Evolutionary conservation across 2,329 filamentous ascomycete species (phyloP).

Genomic region (Pseudocercospora eumusae): DNA sequence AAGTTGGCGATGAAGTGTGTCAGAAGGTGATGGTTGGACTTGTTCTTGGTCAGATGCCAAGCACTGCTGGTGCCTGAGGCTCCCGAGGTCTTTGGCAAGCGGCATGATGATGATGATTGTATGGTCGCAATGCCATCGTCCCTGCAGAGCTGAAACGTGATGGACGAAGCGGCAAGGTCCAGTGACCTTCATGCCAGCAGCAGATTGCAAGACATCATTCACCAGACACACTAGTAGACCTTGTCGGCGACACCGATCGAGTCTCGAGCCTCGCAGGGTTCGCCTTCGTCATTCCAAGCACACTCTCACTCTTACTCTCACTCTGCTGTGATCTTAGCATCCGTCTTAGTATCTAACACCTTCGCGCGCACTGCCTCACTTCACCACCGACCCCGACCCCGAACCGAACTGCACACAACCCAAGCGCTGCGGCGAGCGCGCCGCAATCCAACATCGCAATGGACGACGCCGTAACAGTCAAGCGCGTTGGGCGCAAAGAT

Average conservation of each 20-base stretch:
- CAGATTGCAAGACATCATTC: not conserved
- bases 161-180: not conserved
- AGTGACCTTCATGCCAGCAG: slow-evolving; percentile 1
- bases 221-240: no score
- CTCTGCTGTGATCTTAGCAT: not conserved
- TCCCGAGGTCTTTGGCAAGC: no score
- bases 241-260: slow-evolving; percentile 1
- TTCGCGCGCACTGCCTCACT: not conserved
- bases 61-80: no score
- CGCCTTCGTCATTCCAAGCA: not conserved
- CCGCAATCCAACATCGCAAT: slow-evolving; percentile 29
- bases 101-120: not conserved
- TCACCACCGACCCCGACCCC: not conserved
- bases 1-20: slow-evolving; percentile 1
- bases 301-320: not conserved
- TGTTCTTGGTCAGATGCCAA: no score
- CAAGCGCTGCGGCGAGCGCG: slow-evolving; percentile 26
- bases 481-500: slow-evolving; percentile 68
- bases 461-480: slow-evolving; percentile 32
- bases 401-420: slow-evolving; percentile 4
- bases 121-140: slow-evolving; percentile 7
- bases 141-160: slow-evolving; percentile 7
- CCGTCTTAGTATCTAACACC: not conserved
- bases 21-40: no score
- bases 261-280: slow-evolving; percentile 3